Base-by-base conservation (phyloP, 768 basidiomycete species). In the Ramaria rubella region DNA sequence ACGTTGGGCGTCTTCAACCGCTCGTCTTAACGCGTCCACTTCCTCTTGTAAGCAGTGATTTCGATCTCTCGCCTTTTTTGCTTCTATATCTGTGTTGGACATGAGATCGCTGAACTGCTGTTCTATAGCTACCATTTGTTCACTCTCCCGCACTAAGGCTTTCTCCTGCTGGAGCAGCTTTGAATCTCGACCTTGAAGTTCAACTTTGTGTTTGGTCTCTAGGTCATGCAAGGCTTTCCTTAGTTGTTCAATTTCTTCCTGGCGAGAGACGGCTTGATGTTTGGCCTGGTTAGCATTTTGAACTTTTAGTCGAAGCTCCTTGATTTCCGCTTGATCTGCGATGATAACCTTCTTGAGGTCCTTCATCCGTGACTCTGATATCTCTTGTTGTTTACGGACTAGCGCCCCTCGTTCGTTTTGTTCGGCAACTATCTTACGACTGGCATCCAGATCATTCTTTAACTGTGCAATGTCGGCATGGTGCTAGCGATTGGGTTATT, bases 261-360 rank as follows among this genome's bases (percentile, higher is more conserved):
- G 80, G 58, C 83, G 83, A 1, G 73, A 66, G 3, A 74, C 66
- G 4, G 81, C 64, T 59, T 81, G 81, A 11, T 70, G 63, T 30
- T 77, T 76, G 57, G 85, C 85, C 56, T 82, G 77, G 59, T 88
- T 86, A 4, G 65, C 72, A 49, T 70, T 64, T 17, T 81, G 76
- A 29, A 87, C 70, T 67, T 83, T 87, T 36, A 73, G 64, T 15
- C 80, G 78, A 4, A 86, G 65, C 21, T 82, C 84, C 62, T 81
- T 87, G 64, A 86, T 65, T 65, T 88, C 85, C 0, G 72, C 68
- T 62, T 86, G 81, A 57, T 86, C 83, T 0, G 71, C 59, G 0
- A 68, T 58, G 17, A 72, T 69, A 19, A 68, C 55, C 62, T 77
- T 81, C 67, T 80, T 86, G 58, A 83, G 70, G 49, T 86, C 86